Conservation (phyloP, 805 yeast genomes). For the Sporopachydermia quercuum region DNA sequence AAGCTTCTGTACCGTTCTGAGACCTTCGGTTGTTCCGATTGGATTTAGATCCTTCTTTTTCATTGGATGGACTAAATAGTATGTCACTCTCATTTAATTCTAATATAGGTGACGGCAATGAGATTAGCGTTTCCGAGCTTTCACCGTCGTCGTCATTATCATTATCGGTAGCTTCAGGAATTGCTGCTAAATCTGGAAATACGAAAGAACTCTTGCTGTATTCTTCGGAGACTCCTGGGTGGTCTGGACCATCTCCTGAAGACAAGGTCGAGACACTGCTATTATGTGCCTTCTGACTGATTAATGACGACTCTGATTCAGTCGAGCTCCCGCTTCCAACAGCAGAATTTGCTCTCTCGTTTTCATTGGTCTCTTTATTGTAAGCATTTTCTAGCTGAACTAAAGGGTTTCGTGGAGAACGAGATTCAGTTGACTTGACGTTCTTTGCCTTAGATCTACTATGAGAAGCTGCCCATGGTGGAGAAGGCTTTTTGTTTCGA, state of each 20-base stretch:
- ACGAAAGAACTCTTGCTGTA: no score
- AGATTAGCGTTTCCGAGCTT: background rate
- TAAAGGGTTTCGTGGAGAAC: background rate
- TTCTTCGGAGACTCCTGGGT: no score
- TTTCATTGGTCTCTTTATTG: no score
- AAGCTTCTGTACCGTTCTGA: no score
- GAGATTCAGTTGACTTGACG: no score
- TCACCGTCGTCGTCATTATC: background rate
- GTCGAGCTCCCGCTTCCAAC: background rate
- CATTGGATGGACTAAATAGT: background rate
- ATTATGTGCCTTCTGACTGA: background rate
- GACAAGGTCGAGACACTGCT: slow-evolving; percentile 7
- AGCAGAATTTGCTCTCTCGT: no score
- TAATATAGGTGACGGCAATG: background rate
- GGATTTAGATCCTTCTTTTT: background rate
- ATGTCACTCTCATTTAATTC: background rate
- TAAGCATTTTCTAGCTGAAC: no score
- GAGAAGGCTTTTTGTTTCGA: background rate
- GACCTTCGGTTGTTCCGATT: no score
- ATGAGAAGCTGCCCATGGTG: background rate
- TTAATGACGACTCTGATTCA: background rate
- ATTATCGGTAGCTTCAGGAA: background rate
- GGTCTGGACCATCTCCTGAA: no score
- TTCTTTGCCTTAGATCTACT: background rate
- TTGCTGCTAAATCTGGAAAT: background rate